These are phyloP conservation scores for Lachancea sp. DNA, from an alignment of 805 yeast genomes.

Conservation along the genomic window DNA sequence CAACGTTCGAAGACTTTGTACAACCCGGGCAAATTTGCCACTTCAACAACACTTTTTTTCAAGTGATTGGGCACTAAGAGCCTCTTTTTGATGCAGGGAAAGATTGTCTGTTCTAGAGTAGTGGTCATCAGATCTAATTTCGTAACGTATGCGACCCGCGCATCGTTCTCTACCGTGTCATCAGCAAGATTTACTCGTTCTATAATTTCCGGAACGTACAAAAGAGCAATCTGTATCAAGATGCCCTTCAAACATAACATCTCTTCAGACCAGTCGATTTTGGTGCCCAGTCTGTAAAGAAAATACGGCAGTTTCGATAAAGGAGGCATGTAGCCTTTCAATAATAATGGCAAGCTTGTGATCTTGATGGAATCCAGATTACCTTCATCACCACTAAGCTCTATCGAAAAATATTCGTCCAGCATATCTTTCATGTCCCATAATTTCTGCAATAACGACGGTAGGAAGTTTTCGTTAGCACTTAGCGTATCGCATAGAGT, in stretches of 20 bases:
- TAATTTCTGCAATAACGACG: slow-evolving; percentile 26
- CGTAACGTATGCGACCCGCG: slow-evolving; percentile 21
- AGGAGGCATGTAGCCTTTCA: slow-evolving; percentile 59
- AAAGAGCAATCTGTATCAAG: slow-evolving; percentile 58
- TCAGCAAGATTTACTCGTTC: slow-evolving; percentile 19
- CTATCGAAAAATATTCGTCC: slow-evolving; percentile 66
- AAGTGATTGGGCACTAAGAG: slow-evolving; percentile 58
- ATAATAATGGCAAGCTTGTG: slow-evolving; percentile 56
- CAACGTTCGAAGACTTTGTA: slow-evolving; percentile 93
- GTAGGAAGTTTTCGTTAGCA: slow-evolving; percentile 19
- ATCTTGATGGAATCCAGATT: slow-evolving; percentile 35
- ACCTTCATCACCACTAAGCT: slow-evolving; percentile 30
- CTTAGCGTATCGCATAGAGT: slow-evolving; percentile 17
- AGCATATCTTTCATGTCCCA: slow-evolving; percentile 68
- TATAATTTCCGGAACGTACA: slow-evolving; percentile 61
- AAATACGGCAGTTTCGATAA: slow-evolving; percentile 60
- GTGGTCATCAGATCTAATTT: slow-evolving; percentile 31
- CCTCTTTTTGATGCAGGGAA: slow-evolving; percentile 57
- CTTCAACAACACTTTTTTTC: slow-evolving; percentile 57
- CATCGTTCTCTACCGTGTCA: slow-evolving; percentile 19
- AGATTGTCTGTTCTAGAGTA: slow-evolving; percentile 49
- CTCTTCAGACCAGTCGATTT: slow-evolving; percentile 64
- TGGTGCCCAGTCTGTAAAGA: slow-evolving; percentile 51
- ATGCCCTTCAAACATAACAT: slow-evolving; percentile 60
- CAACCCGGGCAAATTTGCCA: slow-evolving; percentile 87